These are phyloP conservation scores for Barnettozyma siamensis DNA, from an alignment of 805 yeast genomes.

Conservation along the genomic window DNA sequence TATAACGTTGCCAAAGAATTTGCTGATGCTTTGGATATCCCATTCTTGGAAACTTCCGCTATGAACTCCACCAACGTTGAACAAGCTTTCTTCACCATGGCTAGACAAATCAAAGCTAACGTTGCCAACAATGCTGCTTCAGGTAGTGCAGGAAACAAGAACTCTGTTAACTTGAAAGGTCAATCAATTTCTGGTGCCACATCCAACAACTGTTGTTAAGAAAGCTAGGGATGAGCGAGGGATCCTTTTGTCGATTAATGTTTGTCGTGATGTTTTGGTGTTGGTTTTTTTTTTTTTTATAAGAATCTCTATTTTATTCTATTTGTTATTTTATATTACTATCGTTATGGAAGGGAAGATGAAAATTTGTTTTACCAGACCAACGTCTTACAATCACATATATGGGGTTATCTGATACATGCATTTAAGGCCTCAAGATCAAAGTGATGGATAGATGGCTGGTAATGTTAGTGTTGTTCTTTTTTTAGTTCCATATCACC, in stretches of 20 bases:
- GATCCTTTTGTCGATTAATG: too few species aligned
- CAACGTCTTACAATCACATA: too few species aligned
- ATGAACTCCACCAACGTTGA: slow-evolving; percentile 94
- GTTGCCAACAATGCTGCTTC: slow-evolving; percentile 57
- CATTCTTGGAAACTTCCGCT: slow-evolving; percentile 95
- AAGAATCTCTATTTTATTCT: too few species aligned
- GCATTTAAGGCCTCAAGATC: too few species aligned
- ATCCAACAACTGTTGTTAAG: slow-evolving; percentile 41
- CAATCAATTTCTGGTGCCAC: slow-evolving; percentile 45
- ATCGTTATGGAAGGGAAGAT: too few species aligned
- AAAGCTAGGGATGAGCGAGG: too few species aligned
- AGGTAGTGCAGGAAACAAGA: slow-evolving; percentile 39
- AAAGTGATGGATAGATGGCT: too few species aligned
- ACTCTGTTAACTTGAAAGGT: slow-evolving; percentile 69
- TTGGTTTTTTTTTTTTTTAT: too few species aligned
- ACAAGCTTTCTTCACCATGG: slow-evolving; percentile 98
- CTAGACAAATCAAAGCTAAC: slow-evolving; percentile 94
- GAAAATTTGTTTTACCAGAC: too few species aligned
- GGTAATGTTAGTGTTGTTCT: background rate
- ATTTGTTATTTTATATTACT: too few species aligned
- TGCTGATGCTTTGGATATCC: slow-evolving; percentile 91
- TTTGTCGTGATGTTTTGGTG: background rate
- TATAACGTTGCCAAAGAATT: slow-evolving; percentile 95
- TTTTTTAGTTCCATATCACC: background rate
- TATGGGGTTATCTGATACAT: too few species aligned